A percentile compares a stretch with the other conserved stretches of the same genome.
phyloP scores from a whole-genome alignment of 352 stramenopile species.

The Phytophthora pluvialis region DNA sequence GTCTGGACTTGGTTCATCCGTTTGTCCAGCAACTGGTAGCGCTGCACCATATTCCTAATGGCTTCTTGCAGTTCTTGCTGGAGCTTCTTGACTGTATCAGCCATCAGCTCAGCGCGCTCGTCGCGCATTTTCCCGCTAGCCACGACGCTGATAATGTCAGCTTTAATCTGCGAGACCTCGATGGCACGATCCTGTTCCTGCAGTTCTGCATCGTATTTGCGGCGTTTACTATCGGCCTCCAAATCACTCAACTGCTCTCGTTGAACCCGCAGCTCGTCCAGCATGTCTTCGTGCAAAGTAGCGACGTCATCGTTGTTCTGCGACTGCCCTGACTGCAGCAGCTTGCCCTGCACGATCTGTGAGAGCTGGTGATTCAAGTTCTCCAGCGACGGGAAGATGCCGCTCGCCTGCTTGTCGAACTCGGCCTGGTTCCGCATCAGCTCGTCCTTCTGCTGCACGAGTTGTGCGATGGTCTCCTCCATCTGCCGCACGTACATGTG shows the following conservation, averaged over 20 bases:
- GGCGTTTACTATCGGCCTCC: conserved; percentile 67
- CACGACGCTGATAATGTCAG: conserved; percentile 71
- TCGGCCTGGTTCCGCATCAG: conserved; percentile 75
- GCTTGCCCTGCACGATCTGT: conserved; percentile 76
- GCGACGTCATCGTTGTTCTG: conserved; percentile 71
- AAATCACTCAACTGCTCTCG: conserved; percentile 79
- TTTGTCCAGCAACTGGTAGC: conserved; percentile 68
- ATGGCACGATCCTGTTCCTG: conserved; percentile 75
- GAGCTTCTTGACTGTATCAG: conserved; percentile 64
- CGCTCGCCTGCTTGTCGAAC: conserved; percentile 86
- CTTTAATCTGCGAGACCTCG: conserved; percentile 81
- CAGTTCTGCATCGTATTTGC: conserved; percentile 80
- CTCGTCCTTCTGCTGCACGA: conserved; percentile 82
- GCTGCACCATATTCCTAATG: conserved; percentile 57
- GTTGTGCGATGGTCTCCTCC: conserved; percentile 79
- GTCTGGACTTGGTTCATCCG: conserved; percentile 64
- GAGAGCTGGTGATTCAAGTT: conserved; percentile 82
- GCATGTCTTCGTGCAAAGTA: conserved; percentile 69
- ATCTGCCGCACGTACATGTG: conserved; percentile 82
- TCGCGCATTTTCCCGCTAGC: conserved; percentile 72
- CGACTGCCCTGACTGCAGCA: conserved; percentile 46
- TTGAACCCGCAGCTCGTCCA: conserved; percentile 76
- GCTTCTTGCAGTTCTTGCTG: conserved; percentile 69
- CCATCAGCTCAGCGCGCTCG: conserved; percentile 64
- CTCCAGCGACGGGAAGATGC: conserved; percentile 83